Evolutionary conservation across 345 rosid species (phyloP).

Genomic region (Eutrema yunnanense): DNA sequence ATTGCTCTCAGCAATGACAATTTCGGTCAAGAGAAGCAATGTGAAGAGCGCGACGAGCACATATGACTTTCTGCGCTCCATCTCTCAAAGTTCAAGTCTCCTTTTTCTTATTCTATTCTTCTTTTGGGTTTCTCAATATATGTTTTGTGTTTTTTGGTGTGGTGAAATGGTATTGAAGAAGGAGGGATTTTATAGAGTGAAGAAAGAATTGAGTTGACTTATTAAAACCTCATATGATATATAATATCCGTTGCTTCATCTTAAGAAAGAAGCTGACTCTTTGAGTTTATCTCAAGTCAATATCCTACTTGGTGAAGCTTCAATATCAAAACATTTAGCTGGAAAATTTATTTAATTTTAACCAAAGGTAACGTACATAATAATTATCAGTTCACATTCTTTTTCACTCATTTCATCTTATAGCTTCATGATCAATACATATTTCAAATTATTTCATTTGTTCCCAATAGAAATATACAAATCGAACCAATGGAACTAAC

Average conservation of each 20-base stretch:
- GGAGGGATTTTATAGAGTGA: constrained; percentile 18
- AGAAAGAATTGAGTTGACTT: constrained; percentile 15
- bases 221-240: constrained; percentile 1
- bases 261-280: constrained; percentile 22
- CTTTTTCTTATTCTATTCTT: neutral
- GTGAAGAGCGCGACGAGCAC: constrained; percentile 34
- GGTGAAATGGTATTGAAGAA: constrained; percentile 9
- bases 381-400: neutral
- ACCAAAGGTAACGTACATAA: neutral
- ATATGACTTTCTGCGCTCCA: constrained; percentile 30
- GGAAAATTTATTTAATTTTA: neutral
- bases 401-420: neutral
- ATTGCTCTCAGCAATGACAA: constrained; percentile 21
- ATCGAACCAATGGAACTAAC: neutral
- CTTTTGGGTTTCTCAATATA: constrained; percentile 8
- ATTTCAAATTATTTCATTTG: neutral
- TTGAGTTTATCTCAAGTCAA: constrained; percentile 30
- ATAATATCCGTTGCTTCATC: constrained; percentile 26
- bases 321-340: neutral
- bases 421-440: neutral
- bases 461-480: neutral
- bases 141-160: constrained; percentile 6
- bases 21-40: constrained; percentile 33
- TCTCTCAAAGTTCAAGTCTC: constrained; percentile 6
- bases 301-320: constrained; percentile 2